Base-by-base conservation (phyloP, 2,329 filamentous ascomycete genomes). In the Diaporthe batatas region DNA sequence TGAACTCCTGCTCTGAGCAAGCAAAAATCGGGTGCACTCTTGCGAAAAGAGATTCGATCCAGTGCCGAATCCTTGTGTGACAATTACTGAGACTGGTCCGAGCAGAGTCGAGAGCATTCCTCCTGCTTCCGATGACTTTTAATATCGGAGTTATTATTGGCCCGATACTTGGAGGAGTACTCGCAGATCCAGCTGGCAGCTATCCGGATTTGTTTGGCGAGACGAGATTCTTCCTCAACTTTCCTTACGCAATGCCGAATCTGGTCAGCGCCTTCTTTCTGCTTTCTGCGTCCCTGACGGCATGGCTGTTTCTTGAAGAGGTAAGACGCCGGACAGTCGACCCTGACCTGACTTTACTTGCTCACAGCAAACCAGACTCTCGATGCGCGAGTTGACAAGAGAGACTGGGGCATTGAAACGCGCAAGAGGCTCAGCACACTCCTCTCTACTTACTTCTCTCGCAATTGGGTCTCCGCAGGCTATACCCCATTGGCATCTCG, bases 81-180 rank as follows among this genome's bases (percentile, higher is more conserved):
- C 4, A 25, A 5, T 36, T 25, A 36, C 62, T 65, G 29, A 83
- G 59, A 82, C 10, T 4, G 14, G n/a, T 6, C n/a, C 18, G 54
- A 18, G n/a, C 21, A 65, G 62, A 86, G 62, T 83, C 83, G 0
- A 77, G 83, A 5, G 84, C 84, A 0, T 86, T 86, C 58, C 72
- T 85, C 18, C 76, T 85, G n/a, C 74, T 86, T 39, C 84, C 84
- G 2, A 94, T 94, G 91, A 93, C 91, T 29, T 94, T 93, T 81
- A 95, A 94, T 76, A 86, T 91, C 25, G 90, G 89, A 16, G 85
- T 90, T 64, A 89, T 90, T 55, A 82, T 90, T n/a, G 88, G 89
- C 0, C 89, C 89, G 0, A 82, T 90, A 12, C 77, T 90, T 2
- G 81, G 85, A 36, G 85, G 86, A 6, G 16, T 86, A 12, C 80